Percentiles rank a stretch among this genome's conserved stretches.
Conservation (phyloP, 495 filamentous ascomycete genomes). For the Gamarada debralockiae region DNA sequence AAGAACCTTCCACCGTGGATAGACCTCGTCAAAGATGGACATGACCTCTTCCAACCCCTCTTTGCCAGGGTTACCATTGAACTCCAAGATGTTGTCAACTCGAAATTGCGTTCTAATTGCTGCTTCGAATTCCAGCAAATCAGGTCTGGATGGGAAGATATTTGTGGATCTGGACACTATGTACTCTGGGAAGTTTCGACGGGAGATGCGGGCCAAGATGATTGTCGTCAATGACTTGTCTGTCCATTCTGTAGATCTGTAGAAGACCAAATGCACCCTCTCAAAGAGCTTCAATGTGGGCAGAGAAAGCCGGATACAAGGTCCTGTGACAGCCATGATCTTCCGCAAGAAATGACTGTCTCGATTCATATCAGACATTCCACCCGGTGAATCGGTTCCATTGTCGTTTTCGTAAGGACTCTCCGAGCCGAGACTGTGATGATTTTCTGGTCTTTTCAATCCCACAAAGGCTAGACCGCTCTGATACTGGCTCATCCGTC, state of each 20-base stretch:
- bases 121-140: constrained; percentile 84
- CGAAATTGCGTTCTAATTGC: constrained; percentile 77
- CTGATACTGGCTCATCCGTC: constrained; percentile 67
- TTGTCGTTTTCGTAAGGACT: constrained; percentile 9
- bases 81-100: constrained; percentile 82
- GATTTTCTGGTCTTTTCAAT: constrained; percentile 47
- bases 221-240: constrained; percentile 95
- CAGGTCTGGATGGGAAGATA: constrained; percentile 73
- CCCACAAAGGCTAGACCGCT: constrained; percentile 61
- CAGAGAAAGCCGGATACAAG: constrained; percentile 75
- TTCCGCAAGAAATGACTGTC: constrained; percentile 65
- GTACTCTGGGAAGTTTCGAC: constrained; percentile 84
- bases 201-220: constrained; percentile 84
- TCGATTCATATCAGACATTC: constrained; percentile 34
- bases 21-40: constrained; percentile 66
- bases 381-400: constrained; percentile 17
- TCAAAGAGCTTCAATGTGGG: constrained; percentile 82
- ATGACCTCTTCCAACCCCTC: constrained; percentile 65
- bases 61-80: constrained; percentile 62
- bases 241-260: constrained; percentile 94
- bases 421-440: constrained; percentile 15
- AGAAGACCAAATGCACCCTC: constrained; percentile 92
- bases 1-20: constrained; percentile 75
- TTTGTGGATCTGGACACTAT: constrained; percentile 86
- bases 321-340: constrained; percentile 75